Percentiles rank a stretch among this genome's conserved stretches.
phyloP scores from a whole-genome alignment of 495 filamentous ascomycete species.

The Penicillium turbatum region DNA sequence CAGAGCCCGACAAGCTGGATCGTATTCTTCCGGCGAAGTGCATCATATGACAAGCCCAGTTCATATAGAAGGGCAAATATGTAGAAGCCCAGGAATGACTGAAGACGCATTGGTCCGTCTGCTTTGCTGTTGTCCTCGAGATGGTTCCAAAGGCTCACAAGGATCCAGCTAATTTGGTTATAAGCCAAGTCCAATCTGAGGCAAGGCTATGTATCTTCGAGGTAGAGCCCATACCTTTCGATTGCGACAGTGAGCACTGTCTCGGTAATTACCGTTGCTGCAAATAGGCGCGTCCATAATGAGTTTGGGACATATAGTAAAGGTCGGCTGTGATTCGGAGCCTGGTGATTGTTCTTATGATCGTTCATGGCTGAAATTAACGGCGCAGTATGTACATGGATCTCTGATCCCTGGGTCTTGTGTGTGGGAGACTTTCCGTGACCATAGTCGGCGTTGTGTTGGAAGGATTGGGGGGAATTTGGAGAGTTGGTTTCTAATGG shows the following conservation, averaged over 20 bases:
- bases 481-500: background rate
- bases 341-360: background rate
- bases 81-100: slow-evolving; percentile 21
- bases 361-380: background rate
- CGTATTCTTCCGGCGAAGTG: slow-evolving; percentile 20
- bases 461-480: background rate
- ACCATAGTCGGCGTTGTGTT: background rate
- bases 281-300: slow-evolving; percentile 20
- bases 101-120: slow-evolving; percentile 14
- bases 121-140: slow-evolving; percentile 6
- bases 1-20: slow-evolving; percentile 22
- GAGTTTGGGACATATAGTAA: slow-evolving; percentile 20
- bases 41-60: slow-evolving; percentile 20
- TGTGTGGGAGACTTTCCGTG: background rate
- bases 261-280: slow-evolving; percentile 15
- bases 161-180: slow-evolving; percentile 14
- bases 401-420: background rate
- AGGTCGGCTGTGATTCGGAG: slow-evolving; percentile 1
- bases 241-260: slow-evolving; percentile 38
- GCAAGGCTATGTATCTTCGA: background rate
- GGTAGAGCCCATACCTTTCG: slow-evolving; percentile 51
- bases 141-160: slow-evolving; percentile 16
- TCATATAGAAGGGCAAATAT: slow-evolving; percentile 25
- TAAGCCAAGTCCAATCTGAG: background rate
- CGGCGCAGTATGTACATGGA: background rate